These are phyloP conservation scores for Candida morakotiae DNA, from an alignment of 805 yeast genomes.

Conservation along the genomic window DNA sequence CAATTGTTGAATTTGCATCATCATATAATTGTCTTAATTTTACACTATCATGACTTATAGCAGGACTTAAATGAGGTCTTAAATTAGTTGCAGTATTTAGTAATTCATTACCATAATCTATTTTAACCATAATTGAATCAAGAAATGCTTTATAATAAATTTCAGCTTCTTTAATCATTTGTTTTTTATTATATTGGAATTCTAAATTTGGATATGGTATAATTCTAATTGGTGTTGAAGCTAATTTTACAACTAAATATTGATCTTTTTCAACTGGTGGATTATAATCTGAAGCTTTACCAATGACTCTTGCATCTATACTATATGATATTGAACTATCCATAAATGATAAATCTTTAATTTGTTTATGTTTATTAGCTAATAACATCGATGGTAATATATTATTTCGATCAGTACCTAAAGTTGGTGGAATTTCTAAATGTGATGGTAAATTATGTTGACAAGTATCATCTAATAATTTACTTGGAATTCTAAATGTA, in stretches of 20 bases:
- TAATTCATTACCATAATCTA: conserved; percentile 19
- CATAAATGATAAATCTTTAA: conserved; percentile 32
- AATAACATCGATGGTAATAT: conserved; percentile 22
- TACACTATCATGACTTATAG: conserved; percentile 5
- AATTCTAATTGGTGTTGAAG: conserved; percentile 29
- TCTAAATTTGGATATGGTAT: conserved; percentile 27
- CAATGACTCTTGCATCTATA: conserved; percentile 38
- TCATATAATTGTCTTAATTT: conserved; percentile 32
- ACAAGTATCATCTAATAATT: conserved; percentile 37
- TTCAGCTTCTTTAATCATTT: conserved; percentile 15
- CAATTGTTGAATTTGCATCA: conserved; percentile 17
- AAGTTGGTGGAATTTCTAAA: conserved; percentile 32
- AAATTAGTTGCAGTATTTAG: conserved; percentile 14
- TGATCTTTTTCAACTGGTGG: conserved; percentile 19
- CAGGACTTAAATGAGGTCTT: conserved; percentile 11
- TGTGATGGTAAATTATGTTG: conserved; percentile 30
- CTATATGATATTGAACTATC: conserved; percentile 33
- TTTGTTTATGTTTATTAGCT: conserved; percentile 15
- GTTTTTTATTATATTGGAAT: conserved; percentile 10
- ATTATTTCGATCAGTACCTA: conserved; percentile 27
- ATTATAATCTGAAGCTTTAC: conserved; percentile 34
- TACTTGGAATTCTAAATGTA: conserved; percentile 38
- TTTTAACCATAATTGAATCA: conserved; percentile 24
- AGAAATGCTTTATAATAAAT: conserved; percentile 33
- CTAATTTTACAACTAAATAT: conserved; percentile 35